Conservation (phyloP, 2,329 filamentous ascomycete genomes). For the Botryotinia convoluta region DNA sequence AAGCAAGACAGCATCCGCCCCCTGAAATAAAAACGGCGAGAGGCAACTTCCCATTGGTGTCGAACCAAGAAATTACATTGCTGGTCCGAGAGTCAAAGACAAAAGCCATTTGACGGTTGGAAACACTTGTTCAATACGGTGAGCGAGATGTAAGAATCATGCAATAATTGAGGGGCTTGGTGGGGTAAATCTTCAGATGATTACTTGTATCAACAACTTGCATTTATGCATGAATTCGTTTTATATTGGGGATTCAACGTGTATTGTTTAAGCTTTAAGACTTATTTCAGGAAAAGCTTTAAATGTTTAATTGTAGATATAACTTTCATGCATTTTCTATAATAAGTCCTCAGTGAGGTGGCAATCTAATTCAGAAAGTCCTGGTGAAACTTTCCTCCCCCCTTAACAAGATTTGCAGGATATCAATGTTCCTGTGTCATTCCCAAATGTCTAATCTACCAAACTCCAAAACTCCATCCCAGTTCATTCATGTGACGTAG, state of each 20-base stretch:
- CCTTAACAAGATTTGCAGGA: not conserved
- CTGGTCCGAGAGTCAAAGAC: constrained; percentile 6
- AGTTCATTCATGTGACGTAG: not conserved
- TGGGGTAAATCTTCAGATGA: constrained; percentile 9
- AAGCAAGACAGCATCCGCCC: constrained; percentile 6
- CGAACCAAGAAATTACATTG: not conserved
- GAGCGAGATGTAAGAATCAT: not conserved
- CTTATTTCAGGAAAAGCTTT: not conserved
- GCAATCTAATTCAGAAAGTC: not conserved
- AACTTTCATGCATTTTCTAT: not conserved
- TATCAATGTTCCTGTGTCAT: constrained; percentile 1
- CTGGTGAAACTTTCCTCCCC: not conserved
- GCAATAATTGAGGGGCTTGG: constrained; percentile 19
- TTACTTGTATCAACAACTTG: not conserved
- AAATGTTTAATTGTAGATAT: not conserved
- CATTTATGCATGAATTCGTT: constrained; percentile 10
- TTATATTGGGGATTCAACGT: constrained; percentile 12
- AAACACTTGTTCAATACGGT: constrained; percentile 18
- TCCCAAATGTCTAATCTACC: constrained; percentile 2
- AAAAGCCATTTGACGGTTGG: constrained; percentile 1
- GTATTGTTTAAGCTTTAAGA: not conserved
- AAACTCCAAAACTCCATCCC: constrained; percentile 18
- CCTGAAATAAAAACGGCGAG: constrained; percentile 10
- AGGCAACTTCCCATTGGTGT: constrained; percentile 4
- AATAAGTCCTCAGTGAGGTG: not conserved